A percentile compares a stretch with the other conserved stretches of the same genome.
phyloP scores from a whole-genome alignment of 148 eudicot genomes.

The Diospyros lotus region DNA sequence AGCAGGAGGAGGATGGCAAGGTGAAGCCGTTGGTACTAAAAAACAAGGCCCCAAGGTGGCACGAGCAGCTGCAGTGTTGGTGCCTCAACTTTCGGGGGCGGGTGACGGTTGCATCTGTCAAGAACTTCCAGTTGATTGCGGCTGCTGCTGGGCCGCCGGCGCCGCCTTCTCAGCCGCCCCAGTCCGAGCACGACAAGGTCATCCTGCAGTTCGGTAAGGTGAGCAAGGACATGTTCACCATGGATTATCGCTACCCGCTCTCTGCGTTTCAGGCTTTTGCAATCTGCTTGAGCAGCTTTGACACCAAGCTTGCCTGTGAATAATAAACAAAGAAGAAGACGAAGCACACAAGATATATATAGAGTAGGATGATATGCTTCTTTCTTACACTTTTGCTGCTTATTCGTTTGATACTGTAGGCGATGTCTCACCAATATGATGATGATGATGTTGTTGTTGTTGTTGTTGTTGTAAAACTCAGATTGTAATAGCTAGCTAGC shows the following conservation, averaged over 20 bases:
- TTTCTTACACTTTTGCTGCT: too few species aligned
- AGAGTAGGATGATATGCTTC: neutral
- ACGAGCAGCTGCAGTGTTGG: slow-evolving; percentile 51
- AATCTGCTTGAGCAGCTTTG: slow-evolving; percentile 20
- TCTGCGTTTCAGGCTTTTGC: slow-evolving; percentile 24
- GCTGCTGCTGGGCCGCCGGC: slow-evolving; percentile 13
- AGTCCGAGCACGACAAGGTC: slow-evolving; percentile 24
- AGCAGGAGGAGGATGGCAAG: slow-evolving; percentile 8
- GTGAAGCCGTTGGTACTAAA: slow-evolving; percentile 24
- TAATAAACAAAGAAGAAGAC: slow-evolving; percentile 4
- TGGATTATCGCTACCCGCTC: slow-evolving; percentile 40
- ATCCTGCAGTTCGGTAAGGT: slow-evolving; percentile 44
- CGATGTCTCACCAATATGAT: too few species aligned
- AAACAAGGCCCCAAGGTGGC: slow-evolving; percentile 53
- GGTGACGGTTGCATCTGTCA: slow-evolving; percentile 47
- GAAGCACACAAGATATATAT: neutral
- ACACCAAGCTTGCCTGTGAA: slow-evolving; percentile 20
- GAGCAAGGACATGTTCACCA: slow-evolving; percentile 31
- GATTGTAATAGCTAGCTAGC: too few species aligned
- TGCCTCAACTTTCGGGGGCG: slow-evolving; percentile 46
- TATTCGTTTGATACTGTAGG: too few species aligned
- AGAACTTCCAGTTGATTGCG: slow-evolving; percentile 47
- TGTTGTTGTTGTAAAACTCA: too few species aligned
- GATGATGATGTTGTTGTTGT: too few species aligned
- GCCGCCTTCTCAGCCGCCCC: slow-evolving; percentile 20